Base-by-base conservation (phyloP, 768 basidiomycete species). In the Lactarius deliciosus region DNA sequence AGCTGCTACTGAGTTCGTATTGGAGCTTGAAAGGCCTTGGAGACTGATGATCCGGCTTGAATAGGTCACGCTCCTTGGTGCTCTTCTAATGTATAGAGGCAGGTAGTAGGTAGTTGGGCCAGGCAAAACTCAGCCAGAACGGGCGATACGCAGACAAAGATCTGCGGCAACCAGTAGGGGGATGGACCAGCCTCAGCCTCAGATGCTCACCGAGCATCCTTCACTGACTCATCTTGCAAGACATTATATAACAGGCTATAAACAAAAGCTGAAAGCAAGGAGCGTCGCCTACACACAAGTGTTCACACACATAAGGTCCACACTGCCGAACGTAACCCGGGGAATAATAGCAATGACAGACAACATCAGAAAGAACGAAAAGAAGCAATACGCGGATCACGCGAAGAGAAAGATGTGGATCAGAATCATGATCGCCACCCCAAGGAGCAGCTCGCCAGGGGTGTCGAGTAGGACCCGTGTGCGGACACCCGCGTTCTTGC, bases 361-460 rank as follows among this genome's bases (percentile, higher is more conserved):
- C 57, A 38, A 13, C 18, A 36, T 0, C n/a, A 58, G 34, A 11
- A 40, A 25, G 34, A 34, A 20, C 32, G 3, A 20, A 28, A 64
- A 58, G 36, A 38, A 40, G 20, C 28, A 41, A 34, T 13, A 15
- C 4, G 32, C 16, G 15, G 36, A 43, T 56, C 11, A 65, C 38
- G 15, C 32, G 20, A 65, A 60, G 53, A 55, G 58, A 53, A 60
- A 40, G 2, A 32, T 15, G 9, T 60, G 59, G 32, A 55, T 28
- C 16, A 34, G 32, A 15, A 45, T 20, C 30, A 55, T 13, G n/a
- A 25, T 45, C 32, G 53, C 30, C 4, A 40, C n/a, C 10, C 64
- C 53, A 11, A 55, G 30, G 32, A 60, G 41, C 58, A 55, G 16
- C 30, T 10, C 13, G n/a, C n/a, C 40, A 4, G n/a, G 16, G 30